Percentiles rank a stretch among this genome's conserved stretches.
phyloP scores from a whole-genome alignment of 2,329 filamentous ascomycete genomes.

The Microdochium nivale region DNA sequence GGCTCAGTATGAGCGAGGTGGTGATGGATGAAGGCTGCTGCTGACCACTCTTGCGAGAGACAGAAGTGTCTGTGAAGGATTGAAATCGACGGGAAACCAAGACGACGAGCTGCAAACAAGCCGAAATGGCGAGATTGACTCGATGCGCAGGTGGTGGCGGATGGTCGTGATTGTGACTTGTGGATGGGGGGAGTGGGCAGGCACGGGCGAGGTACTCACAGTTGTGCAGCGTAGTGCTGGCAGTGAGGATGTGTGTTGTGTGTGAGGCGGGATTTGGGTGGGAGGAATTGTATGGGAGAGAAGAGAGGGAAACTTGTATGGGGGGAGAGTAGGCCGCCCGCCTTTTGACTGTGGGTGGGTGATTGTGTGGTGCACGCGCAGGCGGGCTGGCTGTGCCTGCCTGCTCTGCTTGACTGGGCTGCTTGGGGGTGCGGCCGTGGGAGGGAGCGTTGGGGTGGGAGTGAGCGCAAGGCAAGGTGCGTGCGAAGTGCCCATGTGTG shows the following conservation, averaged over 20 bases:
- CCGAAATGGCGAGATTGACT: background rate
- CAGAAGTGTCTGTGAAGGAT: background rate
- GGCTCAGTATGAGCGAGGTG: constrained; percentile 7
- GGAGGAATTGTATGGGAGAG: constrained; percentile 54
- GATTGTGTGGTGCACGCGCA: constrained; percentile 39
- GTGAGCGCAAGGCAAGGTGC: background rate
- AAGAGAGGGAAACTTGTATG: constrained; percentile 48
- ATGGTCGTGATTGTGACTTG: constrained; percentile 26
- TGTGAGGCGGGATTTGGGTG: constrained; percentile 36
- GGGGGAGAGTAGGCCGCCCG: constrained; percentile 41
- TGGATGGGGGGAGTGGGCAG: constrained; percentile 26
- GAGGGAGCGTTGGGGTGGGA: background rate
- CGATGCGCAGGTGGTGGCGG: constrained; percentile 1
- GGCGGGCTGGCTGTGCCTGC: constrained; percentile 17
- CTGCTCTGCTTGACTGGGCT: background rate
- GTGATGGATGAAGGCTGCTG: constrained; percentile 2
- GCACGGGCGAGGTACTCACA: constrained; percentile 45
- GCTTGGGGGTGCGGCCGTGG: background rate
- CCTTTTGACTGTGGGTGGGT: constrained; percentile 59
- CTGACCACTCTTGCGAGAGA: background rate
- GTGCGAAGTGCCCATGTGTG: background rate
- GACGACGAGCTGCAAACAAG: constrained; percentile 1
- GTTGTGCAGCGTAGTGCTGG: constrained; percentile 31
- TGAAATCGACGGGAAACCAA: constrained; percentile 1
- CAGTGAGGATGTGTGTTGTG: constrained; percentile 38